Conservation (phyloP, 805 yeast species). For the Candida parachauliodes region DNA sequence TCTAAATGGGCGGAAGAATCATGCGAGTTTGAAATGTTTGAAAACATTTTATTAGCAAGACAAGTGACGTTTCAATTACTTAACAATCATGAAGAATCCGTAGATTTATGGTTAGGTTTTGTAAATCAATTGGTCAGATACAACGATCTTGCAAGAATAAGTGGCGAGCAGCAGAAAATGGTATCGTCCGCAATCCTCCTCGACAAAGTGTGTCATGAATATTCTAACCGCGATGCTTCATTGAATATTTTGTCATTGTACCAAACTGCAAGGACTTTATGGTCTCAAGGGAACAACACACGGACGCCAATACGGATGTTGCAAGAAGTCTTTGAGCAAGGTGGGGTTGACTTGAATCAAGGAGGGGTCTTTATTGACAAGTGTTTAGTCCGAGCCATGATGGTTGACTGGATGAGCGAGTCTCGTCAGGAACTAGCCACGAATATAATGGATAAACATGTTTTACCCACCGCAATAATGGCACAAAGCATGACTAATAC, state of each 20-base stretch:
- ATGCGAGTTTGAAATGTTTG: constrained; percentile 34
- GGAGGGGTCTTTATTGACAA: constrained; percentile 17
- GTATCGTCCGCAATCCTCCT: constrained; percentile 47
- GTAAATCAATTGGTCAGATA: constrained; percentile 40
- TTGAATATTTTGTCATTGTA: constrained; percentile 27
- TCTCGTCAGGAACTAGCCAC: constrained; percentile 68
- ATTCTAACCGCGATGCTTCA: constrained; percentile 11
- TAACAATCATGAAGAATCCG: constrained; percentile 7
- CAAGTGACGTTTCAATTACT: constrained; percentile 33
- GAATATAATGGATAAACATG: constrained; percentile 53
- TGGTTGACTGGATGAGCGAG: constrained; percentile 68
- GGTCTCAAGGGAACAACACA: constrained; percentile 50
- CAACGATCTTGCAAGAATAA: constrained; percentile 36
- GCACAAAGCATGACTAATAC: constrained; percentile 10
- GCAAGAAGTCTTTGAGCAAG: constrained; percentile 18
- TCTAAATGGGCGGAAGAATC: constrained; percentile 34
- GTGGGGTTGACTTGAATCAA: constrained; percentile 14
- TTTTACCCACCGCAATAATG: constrained; percentile 40
- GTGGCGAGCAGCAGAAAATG: constrained; percentile 44
- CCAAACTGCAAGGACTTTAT: constrained; percentile 58
- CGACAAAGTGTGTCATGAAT: constrained; percentile 31
- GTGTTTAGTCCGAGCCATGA: constrained; percentile 32
- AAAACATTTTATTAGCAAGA: constrained; percentile 43
- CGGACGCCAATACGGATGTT: constrained; percentile 56
- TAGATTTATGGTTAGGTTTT: constrained; percentile 19